Conservation (phyloP, 192 early-diverging fungal species). For the Chytriomyces sp. region DNA sequence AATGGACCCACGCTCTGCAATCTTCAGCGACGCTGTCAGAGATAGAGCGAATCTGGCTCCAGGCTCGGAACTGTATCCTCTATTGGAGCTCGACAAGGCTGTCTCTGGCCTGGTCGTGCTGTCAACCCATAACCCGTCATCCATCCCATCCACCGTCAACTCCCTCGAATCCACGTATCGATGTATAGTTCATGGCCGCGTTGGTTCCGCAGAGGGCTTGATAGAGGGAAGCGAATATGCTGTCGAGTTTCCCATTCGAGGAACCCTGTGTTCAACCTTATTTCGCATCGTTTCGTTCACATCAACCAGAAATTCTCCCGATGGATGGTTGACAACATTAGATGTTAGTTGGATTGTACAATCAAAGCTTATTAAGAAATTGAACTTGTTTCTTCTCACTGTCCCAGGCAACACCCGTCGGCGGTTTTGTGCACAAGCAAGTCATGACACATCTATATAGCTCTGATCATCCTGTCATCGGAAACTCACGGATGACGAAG, state of each 20-base stretch:
- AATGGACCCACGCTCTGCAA: background rate
- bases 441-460: conserved; percentile 8
- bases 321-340: conserved; percentile 17
- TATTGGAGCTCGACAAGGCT: conserved; percentile 7
- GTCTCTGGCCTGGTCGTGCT: conserved; percentile 19
- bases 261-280: conserved; percentile 5
- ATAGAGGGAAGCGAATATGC: conserved; percentile 1
- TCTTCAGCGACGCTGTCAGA: background rate
- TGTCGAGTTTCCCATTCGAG: background rate
- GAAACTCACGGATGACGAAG: conserved; percentile 16
- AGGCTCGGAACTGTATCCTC: background rate
- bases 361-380: background rate
- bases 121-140: background rate
- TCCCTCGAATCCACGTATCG: conserved; percentile 8
- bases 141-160: background rate
- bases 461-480: conserved; percentile 3
- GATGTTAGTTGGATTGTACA: background rate
- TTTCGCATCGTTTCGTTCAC: conserved; percentile 17
- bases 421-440: conserved; percentile 6
- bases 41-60: background rate
- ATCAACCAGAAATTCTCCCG: conserved; percentile 8
- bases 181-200: conserved; percentile 18
- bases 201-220: background rate
- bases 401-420: conserved; percentile 18
- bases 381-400: background rate